A percentile compares a stretch with the other conserved stretches of the same genome.
These are phyloP conservation scores for Diplogelasinospora grovesii DNA, from an alignment of 495 filamentous ascomycete species.

Conservation along the genomic window DNA sequence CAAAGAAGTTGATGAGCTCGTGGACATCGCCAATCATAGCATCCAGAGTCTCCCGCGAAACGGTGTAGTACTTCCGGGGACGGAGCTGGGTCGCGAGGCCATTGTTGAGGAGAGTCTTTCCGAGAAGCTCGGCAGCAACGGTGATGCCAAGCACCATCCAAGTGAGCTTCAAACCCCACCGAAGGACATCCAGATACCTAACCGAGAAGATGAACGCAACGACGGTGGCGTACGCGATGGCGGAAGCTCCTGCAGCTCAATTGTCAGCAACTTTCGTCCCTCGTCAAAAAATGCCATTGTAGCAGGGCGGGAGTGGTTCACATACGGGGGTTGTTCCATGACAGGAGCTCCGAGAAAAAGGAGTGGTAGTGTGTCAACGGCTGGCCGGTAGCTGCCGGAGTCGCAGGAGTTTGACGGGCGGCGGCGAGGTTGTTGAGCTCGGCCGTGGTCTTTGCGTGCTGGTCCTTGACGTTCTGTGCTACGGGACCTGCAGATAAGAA, in stretches of 20 bases:
- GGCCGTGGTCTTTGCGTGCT: conserved; percentile 59
- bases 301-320: conserved; percentile 34
- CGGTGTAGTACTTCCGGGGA: conserved; percentile 85
- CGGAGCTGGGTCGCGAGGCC: conserved; percentile 83
- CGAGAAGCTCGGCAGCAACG: conserved; percentile 66
- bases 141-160: conserved; percentile 63
- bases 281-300: too few species aligned
- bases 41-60: conserved; percentile 79
- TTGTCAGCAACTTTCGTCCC: conserved; percentile 37
- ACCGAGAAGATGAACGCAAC: conserved; percentile 79
- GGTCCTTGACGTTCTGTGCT: conserved; percentile 68
- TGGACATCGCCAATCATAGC: conserved; percentile 73
- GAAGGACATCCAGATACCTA: conserved; percentile 82
- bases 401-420: conserved; percentile 58
- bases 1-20: conserved; percentile 93
- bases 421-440: conserved; percentile 74
- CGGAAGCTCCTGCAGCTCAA: conserved; percentile 63
- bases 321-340: conserved; percentile 51
- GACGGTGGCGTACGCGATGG: conserved; percentile 67
- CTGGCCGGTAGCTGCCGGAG: conserved; percentile 73
- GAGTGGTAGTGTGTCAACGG: conserved; percentile 94
- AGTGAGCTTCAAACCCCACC: conserved; percentile 80
- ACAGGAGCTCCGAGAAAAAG: conserved; percentile 82
- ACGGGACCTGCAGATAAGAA: conserved; percentile 53
- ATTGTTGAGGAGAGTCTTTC: conserved; percentile 66